A percentile compares a stretch with the other conserved stretches of the same genome.
Conservation (phyloP, 768 basidiomycete species). For the Mycena floridula region DNA sequence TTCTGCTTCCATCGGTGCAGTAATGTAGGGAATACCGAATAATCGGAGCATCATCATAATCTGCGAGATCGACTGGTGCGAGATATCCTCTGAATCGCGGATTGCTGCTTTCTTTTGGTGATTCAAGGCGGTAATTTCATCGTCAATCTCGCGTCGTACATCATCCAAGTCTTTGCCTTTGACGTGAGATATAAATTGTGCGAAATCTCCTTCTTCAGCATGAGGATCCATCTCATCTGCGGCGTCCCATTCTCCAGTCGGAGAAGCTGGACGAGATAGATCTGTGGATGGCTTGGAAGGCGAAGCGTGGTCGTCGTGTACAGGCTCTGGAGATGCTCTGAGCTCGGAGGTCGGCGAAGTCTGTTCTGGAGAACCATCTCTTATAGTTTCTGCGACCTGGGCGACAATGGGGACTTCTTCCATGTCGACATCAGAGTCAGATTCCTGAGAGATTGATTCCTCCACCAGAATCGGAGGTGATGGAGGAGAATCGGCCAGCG, state of each 20-base stretch:
- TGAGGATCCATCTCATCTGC: constrained; percentile 81
- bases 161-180: constrained; percentile 79
- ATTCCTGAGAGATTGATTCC: constrained; percentile 1
- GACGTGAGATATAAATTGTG: constrained; percentile 86
- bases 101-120: constrained; percentile 82
- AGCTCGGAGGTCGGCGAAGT: neutral
- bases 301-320: constrained; percentile 3
- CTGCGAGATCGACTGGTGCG: constrained; percentile 91
- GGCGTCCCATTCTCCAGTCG: constrained; percentile 58
- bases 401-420: constrained; percentile 27
- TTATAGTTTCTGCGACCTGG: no score
- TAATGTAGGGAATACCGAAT: constrained; percentile 97
- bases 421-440: constrained; percentile 30
- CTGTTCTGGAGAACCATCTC: no score
- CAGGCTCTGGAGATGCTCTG: constrained; percentile 1
- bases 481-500: neutral
- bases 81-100: constrained; percentile 93
- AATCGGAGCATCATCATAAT: constrained; percentile 82
- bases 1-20: constrained; percentile 99
- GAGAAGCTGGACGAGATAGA: constrained; percentile 36
- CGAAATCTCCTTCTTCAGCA: constrained; percentile 84
- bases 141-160: constrained; percentile 84
- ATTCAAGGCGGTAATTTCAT: constrained; percentile 79
- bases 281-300: constrained; percentile 18
- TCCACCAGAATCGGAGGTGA: no score